phyloP scores from a whole-genome alignment of 306 rosid species.

The Quercus engelmannii region DNA sequence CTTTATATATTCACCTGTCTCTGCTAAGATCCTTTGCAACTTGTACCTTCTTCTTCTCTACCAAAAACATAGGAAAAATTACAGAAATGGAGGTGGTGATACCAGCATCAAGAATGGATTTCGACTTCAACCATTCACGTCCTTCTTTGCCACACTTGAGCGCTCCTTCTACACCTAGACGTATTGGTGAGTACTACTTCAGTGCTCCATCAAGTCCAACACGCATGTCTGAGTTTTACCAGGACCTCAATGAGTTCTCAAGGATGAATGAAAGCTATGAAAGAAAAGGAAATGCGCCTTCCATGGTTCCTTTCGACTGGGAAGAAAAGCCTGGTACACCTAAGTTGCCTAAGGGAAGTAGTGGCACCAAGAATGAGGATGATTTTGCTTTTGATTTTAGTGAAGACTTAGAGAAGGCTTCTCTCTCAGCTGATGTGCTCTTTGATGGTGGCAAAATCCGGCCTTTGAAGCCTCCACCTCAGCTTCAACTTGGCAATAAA shows the following conservation, averaged over 20 bases:
- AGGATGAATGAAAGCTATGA: background rate
- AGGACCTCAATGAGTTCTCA: conserved; percentile 35
- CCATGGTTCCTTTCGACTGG: background rate
- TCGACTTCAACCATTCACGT: conserved; percentile 42
- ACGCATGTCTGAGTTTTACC: conserved; percentile 41
- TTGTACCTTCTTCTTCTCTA: background rate
- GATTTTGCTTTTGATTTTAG: conserved; percentile 62
- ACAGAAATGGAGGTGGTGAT: conserved; percentile 49
- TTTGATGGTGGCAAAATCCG: conserved; percentile 67
- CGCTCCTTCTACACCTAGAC: conserved; percentile 58
- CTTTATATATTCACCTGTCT: background rate
- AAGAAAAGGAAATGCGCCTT: background rate
- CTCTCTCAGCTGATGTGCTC: conserved; percentile 84
- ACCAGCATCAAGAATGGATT: conserved; percentile 42
- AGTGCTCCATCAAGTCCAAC: conserved; percentile 85
- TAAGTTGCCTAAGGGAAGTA: background rate
- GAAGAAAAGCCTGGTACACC: background rate
- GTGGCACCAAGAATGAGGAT: background rate
- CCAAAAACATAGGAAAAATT: background rate
- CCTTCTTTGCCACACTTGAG: conserved; percentile 49
- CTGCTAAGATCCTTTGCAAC: too few relatives aligned
- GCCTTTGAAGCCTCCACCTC: conserved; percentile 39
- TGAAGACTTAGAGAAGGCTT: conserved; percentile 27
- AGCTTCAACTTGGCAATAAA: background rate
- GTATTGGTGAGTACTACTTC: conserved; percentile 47